Evolutionary conservation across 108 stramenopile genomes (phyloP).

Genomic region (Heterococcus sp.): DNA sequence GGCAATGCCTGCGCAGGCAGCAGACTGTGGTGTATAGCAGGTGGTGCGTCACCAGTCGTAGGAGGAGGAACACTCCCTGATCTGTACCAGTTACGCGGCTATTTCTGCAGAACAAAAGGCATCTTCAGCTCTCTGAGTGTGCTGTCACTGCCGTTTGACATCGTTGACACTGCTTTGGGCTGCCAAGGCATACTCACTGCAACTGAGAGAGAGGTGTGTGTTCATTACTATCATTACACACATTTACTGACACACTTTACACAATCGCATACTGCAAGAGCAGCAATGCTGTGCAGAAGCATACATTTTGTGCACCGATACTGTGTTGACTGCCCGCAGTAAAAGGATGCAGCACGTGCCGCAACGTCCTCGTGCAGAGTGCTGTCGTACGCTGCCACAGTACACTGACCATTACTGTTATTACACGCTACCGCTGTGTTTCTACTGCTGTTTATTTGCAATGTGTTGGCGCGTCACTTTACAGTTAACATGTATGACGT

Average conservation of each 20-base stretch:
- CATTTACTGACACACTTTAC: not conserved
- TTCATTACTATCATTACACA: not conserved
- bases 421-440: no score
- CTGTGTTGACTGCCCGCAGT: not conserved
- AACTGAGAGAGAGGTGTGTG: slow-evolving; percentile 13
- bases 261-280: not conserved
- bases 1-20: slow-evolving; percentile 7
- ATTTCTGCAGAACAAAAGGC: slow-evolving; percentile 9
- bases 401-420: not conserved
- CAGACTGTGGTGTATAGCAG: not conserved
- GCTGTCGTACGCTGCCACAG: not conserved
- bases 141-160: slow-evolving; percentile 20
- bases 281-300: not conserved
- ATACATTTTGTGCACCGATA: not conserved
- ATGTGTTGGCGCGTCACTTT: not conserved
- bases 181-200: slow-evolving; percentile 17
- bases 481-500: not conserved
- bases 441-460: no score
- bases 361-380: not conserved
- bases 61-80: not conserved
- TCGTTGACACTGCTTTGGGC: slow-evolving; percentile 2
- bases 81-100: slow-evolving; percentile 14
- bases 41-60: not conserved
- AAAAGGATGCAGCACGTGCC: not conserved
- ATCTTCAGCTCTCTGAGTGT: not conserved